Evolutionary conservation across 768 basidiomycete species (phyloP).

Genomic region (Pisolithus sp.): DNA sequence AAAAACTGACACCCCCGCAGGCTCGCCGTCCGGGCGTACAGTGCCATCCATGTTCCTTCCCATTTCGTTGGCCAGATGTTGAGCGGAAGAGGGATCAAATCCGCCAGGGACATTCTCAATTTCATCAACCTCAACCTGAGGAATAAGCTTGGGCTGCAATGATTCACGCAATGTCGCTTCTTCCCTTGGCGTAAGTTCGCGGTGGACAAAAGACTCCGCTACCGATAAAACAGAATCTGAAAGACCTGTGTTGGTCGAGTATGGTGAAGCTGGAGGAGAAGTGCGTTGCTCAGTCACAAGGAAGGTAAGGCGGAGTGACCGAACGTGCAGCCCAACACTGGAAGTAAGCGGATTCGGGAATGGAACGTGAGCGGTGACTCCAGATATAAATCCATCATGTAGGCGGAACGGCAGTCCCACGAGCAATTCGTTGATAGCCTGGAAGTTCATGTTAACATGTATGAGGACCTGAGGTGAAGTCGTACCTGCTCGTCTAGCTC

Average conservation of each 20-base stretch:
- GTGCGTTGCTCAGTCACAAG: conserved; percentile 25
- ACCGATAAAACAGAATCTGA: conserved; percentile 77
- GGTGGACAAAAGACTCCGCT: conserved; percentile 81
- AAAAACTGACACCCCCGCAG: conserved; percentile 74
- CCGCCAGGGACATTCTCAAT: conserved; percentile 56
- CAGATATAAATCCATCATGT: conserved; percentile 65
- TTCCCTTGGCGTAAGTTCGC: conserved; percentile 69
- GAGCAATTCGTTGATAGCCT: conserved; percentile 79
- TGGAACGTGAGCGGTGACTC: conserved; percentile 73
- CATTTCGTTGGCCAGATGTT: conserved; percentile 23
- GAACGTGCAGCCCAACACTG: conserved; percentile 61
- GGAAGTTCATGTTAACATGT: conserved; percentile 11
- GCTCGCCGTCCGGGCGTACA: conserved; percentile 44
- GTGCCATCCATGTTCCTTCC: conserved; percentile 22
- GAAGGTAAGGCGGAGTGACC: conserved; percentile 64
- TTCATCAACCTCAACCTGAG: conserved; percentile 29
- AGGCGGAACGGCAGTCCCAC: conserved; percentile 60
- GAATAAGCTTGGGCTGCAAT: conserved; percentile 41
- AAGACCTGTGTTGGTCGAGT: conserved; percentile 37
- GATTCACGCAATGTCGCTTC: conserved; percentile 67
- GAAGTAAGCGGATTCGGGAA: conserved; percentile 81
- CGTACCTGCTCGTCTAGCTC: conserved; percentile 73
- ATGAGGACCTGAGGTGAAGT: background rate
- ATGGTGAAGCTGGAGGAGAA: conserved; percentile 9
- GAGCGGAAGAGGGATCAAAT: conserved; percentile 45